Evolutionary conservation across 768 basidiomycete species (phyloP).

Genomic region (Suillus alpinus): DNA sequence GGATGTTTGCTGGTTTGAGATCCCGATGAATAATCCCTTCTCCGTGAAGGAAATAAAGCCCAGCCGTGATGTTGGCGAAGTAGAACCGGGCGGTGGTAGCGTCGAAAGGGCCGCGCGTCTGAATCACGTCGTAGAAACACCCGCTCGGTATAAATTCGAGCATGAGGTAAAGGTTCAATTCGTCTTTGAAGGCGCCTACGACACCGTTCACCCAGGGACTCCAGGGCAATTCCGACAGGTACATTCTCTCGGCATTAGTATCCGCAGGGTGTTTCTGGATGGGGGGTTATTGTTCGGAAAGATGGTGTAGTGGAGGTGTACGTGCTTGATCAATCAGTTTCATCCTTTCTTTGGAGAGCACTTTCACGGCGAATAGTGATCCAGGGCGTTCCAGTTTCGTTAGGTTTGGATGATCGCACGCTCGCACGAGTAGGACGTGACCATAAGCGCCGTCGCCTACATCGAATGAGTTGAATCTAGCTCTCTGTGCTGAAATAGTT

Average conservation of each 20-base stretch:
- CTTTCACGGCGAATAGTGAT: slow-evolving; percentile 48
- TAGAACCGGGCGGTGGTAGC: slow-evolving; percentile 44
- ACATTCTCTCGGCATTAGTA: slow-evolving; percentile 41
- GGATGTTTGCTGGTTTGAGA: slow-evolving; percentile 57
- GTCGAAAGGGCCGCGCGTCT: slow-evolving; percentile 29
- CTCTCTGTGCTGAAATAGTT: neutral
- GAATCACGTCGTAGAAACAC: slow-evolving; percentile 38
- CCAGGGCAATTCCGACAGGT: slow-evolving; percentile 46
- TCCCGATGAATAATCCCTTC: slow-evolving; percentile 51
- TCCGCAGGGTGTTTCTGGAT: slow-evolving; percentile 24
- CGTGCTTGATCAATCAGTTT: slow-evolving; percentile 31
- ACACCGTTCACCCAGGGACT: slow-evolving; percentile 51
- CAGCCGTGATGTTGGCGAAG: slow-evolving; percentile 51
- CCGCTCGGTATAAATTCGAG: slow-evolving; percentile 50
- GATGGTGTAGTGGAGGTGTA: neutral
- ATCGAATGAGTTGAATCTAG: slow-evolving; percentile 3
- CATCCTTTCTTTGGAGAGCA: slow-evolving; percentile 34
- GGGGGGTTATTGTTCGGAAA: slow-evolving; percentile 2
- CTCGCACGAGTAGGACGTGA: slow-evolving; percentile 40
- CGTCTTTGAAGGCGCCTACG: slow-evolving; percentile 44
- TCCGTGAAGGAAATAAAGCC: slow-evolving; percentile 44
- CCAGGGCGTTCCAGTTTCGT: slow-evolving; percentile 34
- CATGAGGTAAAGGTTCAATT: slow-evolving; percentile 45
- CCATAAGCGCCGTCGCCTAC: slow-evolving; percentile 42
- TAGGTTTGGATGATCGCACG: slow-evolving; percentile 24